Percentiles rank a stretch among this genome's conserved stretches.
phyloP scores from a whole-genome alignment of 164 flowering plant genomes.

The Stephania cephalantha region DNA sequence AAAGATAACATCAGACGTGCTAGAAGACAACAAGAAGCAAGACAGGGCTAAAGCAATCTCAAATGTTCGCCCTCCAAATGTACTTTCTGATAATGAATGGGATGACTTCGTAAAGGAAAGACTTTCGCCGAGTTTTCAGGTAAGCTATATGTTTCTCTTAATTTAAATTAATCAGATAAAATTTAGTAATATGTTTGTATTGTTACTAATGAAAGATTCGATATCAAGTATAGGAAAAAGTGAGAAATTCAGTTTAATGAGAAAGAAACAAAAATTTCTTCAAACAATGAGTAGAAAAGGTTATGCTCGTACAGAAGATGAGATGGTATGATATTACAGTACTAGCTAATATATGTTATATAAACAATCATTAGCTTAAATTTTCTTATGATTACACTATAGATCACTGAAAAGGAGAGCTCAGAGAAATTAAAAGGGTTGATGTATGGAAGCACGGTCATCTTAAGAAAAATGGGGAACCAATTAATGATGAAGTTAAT shows the following conservation, averaged over 20 bases:
- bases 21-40: not conserved
- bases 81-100: not conserved
- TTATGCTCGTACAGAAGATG: not conserved
- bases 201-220: no score
- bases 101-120: not conserved
- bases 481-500: not conserved
- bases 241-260: not conserved
- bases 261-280: not conserved
- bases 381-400: not conserved
- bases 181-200: no score
- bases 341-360: not conserved
- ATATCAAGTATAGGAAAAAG: not conserved
- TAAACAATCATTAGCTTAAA: not conserved
- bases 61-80: not conserved
- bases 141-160: not conserved
- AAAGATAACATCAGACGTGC: not conserved
- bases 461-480: not conserved
- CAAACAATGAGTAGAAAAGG: not conserved
- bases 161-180: no score
- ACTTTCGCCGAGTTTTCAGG: not conserved
- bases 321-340: not conserved
- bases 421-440: not conserved
- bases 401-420: not conserved
- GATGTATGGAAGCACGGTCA: not conserved
- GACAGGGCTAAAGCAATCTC: not conserved